These are phyloP conservation scores for Salicornia ramosissima DNA, from an alignment of 148 eudicot genomes.

Conservation along the genomic window DNA sequence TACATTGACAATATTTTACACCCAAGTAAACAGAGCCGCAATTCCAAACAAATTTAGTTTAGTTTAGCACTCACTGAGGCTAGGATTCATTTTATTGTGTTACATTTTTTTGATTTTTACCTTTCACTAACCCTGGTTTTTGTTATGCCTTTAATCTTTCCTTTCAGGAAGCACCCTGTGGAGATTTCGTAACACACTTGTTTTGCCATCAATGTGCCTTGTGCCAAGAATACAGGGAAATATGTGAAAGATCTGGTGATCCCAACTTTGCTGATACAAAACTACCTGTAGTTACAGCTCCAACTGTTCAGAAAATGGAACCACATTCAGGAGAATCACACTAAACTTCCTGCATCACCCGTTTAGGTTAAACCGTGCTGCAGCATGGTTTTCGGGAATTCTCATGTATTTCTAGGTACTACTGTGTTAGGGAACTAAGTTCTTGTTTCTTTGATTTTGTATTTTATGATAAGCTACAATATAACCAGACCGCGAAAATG, in stretches of 20 bases:
- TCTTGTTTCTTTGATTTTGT: no score
- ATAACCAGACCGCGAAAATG: no score
- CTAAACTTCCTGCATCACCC: neutral
- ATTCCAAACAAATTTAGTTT: no score
- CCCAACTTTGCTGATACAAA: conserved; percentile 33
- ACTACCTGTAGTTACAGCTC: conserved; percentile 49
- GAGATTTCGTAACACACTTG: conserved; percentile 82
- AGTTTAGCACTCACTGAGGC: no score
- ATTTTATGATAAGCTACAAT: neutral
- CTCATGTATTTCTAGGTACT: neutral
- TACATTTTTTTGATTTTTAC: no score
- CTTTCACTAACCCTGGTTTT: neutral
- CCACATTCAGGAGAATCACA: conserved; percentile 25
- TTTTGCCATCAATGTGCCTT: conserved; percentile 87
- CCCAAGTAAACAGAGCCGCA: no score
- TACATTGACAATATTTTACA: no score
- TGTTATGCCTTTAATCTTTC: neutral
- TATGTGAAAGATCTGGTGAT: conserved; percentile 61
- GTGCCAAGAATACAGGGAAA: conserved; percentile 92
- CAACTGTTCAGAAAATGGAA: conserved; percentile 75
- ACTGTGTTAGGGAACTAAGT: neutral
- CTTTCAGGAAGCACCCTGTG: conserved; percentile 83
- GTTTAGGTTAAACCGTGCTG: neutral
- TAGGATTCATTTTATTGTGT: no score
- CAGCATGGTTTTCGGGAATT: neutral